Evolutionary conservation across 345 rosid genomes (phyloP).

Genomic region (Aquilaria yunnanensis): DNA sequence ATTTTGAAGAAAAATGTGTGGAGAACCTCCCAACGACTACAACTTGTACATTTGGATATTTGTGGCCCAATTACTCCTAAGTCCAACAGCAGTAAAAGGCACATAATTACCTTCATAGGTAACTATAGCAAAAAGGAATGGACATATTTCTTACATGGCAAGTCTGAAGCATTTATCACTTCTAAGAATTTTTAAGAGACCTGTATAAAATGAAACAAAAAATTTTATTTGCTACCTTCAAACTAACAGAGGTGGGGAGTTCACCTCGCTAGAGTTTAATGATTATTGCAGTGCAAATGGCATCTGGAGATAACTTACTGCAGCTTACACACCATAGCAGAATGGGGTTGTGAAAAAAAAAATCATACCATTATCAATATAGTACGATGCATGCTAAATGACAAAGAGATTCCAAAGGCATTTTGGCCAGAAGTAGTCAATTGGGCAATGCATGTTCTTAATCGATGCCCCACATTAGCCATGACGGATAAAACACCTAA

Average conservation of each 20-base stretch:
- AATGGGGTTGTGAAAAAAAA: background rate
- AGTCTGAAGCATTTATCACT: background rate
- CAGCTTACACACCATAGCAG: background rate
- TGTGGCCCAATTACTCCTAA: background rate
- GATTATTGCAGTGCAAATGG: background rate
- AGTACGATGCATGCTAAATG: background rate
- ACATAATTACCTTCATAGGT: background rate
- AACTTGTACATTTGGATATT: background rate
- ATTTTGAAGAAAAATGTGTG: background rate
- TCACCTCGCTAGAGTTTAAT: background rate
- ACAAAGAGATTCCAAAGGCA: background rate
- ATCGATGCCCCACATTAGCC: background rate
- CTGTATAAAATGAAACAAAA: background rate
- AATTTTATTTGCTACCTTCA: background rate
- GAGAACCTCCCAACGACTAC: background rate
- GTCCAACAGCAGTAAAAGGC: background rate
- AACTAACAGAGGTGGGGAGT: background rate
- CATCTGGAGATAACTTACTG: background rate
- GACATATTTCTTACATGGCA: background rate
- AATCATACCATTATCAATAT: background rate
- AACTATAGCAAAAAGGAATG: background rate
- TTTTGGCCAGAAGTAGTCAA: background rate
- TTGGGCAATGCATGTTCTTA: background rate
- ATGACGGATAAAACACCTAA: background rate
- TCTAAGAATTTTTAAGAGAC: background rate